Evolutionary conservation across 2,329 filamentous ascomycete species (phyloP), one percentile per base, ranked within the genome.

Genomic region (Beauveria caledonica): DNA sequence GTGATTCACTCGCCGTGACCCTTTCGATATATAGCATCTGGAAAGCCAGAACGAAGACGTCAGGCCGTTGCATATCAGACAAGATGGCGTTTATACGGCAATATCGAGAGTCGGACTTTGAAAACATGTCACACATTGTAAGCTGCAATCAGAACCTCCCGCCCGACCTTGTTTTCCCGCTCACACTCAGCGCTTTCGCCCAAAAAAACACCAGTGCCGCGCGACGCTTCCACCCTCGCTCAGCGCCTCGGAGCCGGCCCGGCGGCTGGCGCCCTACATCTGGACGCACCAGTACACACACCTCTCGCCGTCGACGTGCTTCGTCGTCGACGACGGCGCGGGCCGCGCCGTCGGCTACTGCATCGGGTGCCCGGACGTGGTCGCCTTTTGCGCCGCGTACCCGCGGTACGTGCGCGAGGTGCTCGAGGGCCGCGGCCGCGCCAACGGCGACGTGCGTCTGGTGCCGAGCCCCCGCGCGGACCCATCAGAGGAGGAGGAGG

Each of bases 261-360:
- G 64, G 51, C 70, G 69, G 19, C 70, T 79, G 33, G 72, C 77
- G 15, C 78, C 78, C 1, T 80, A 81, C 69, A 64, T 81, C 66
- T 81, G 79, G 79, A 78, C 77, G 9, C 78, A 80, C 66, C 78
- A 74, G 42, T 80, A 77, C 72, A 79, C 77, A 17, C 70, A 74
- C 64, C 75, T 80, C 62, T 77, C 71, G 9, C 77, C 78, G 0
- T 45, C 63, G 11, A 75, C 74, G 15, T 78, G 77, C 71, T 76
- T 78, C 67, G 74, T 81, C 11, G 73, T 81, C 15, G 79, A 80
- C 68, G 76, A 80, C 66, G 78, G 78, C 46, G 48, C 64, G 4
- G 78, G 77, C 3, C 63, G 52, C 8, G 74, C 72, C 1, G 78
- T 80, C 39, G 79, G 78, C n/a, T 81, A 81, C 70, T 77, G 78